Conservation (phyloP, 345 rosid species). For the Arabidopsis arenosa region DNA sequence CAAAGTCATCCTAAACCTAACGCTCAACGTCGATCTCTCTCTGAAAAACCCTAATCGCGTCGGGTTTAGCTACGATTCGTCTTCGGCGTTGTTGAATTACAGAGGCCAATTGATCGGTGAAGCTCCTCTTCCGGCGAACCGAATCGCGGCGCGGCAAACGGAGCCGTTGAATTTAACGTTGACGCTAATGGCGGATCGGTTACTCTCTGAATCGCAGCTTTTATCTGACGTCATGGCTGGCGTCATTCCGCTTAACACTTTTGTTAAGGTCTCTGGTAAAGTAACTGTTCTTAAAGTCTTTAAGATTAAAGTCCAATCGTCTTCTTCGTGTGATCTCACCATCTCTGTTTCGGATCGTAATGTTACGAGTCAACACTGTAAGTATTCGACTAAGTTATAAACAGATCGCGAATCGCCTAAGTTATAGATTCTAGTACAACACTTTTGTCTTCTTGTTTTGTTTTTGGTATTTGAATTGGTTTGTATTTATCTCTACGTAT, state of each 20-base stretch:
- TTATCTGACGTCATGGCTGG: slow-evolving; percentile 49
- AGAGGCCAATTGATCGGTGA: slow-evolving; percentile 64
- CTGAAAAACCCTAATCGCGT: slow-evolving; percentile 75
- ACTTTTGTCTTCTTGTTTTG: background rate
- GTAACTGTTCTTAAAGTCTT: slow-evolving; percentile 56
- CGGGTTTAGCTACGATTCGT: slow-evolving; percentile 56
- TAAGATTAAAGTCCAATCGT: slow-evolving; percentile 52
- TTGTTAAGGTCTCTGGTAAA: slow-evolving; percentile 62
- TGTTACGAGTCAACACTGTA: slow-evolving; percentile 61
- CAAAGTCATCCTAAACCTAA: slow-evolving; percentile 53
- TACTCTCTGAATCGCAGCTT: slow-evolving; percentile 51
- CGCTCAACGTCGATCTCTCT: slow-evolving; percentile 57
- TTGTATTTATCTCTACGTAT: background rate
- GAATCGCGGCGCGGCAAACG: slow-evolving; percentile 55
- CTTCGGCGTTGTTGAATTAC: slow-evolving; percentile 62
- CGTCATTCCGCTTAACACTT: slow-evolving; percentile 52
- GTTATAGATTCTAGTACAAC: slow-evolving; percentile 3
- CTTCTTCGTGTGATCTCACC: slow-evolving; percentile 59
- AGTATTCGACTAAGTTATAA: slow-evolving; percentile 61
- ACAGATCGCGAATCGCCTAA: background rate
- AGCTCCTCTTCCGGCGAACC: slow-evolving; percentile 65
- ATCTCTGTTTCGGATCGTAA: slow-evolving; percentile 53
- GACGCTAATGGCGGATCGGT: slow-evolving; percentile 68
- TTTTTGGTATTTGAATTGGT: background rate
- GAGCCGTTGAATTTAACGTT: slow-evolving; percentile 60